Evolutionary conservation across 257 asterid genomes (phyloP), one percentile per base, ranked within the genome.

Genomic region (Rauvolfia tetraphylla): DNA sequence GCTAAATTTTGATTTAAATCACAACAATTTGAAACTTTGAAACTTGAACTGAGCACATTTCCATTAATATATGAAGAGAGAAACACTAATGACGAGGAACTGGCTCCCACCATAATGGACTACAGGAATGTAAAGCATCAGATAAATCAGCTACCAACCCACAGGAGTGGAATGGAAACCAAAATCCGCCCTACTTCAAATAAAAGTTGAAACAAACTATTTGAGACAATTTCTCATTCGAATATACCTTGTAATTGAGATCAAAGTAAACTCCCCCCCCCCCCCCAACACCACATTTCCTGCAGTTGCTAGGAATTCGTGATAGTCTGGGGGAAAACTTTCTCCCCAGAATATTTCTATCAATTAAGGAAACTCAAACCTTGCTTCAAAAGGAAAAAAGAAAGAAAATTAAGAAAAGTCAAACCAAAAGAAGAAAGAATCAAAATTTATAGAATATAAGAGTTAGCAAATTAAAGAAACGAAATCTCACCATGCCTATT

Each of bases 401-500:
- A n/a, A n/a, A n/a, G n/a, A n/a, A n/a, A n/a, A n/a, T n/a, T n/a
- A n/a, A n/a, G n/a, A n/a, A n/a, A n/a, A n/a, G n/a, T n/a, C 4
- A 41, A 38, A 38, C 20, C 38, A 22, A 74, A 13, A 34, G 13
- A 9, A 42, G n/a, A 72, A 61, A 8, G 29, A 22, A 65, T 12
- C 27, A 72, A 22, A 66, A 27, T 38, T 34, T 59, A 61, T 51
- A 44, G 58, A 58, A 7, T 8, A 38, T 14, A 22, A 62, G 31
- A 13, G 18, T 27, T 38, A 62, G 57, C 49, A 65, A 57, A 1
- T 57, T 23, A 54, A 74, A 77, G 53, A 74, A 68, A 51, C 29
- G 68, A 73, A 84, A 54, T 27, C 92, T 90, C 73, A 95, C 99
- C 86, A 85, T 68, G 85, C 89, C 87, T 68, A 92, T 58, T 48